These are phyloP conservation scores for Colletotrichum sp. DNA, from an alignment of 2,329 filamentous ascomycete genomes.

Conservation along the genomic window DNA sequence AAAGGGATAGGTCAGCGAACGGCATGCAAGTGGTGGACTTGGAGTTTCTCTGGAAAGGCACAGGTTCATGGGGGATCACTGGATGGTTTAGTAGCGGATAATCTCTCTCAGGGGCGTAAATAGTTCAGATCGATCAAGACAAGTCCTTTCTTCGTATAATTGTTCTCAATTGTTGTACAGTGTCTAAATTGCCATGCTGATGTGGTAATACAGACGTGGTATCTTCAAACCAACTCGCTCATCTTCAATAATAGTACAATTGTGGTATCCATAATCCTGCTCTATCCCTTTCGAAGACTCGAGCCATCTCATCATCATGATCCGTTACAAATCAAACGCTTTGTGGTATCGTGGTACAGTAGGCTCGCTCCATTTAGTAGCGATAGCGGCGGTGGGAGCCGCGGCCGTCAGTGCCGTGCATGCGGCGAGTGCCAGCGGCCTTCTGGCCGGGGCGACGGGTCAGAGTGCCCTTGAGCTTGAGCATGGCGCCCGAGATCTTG, in stretches of 20 bases:
- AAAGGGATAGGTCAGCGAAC: neutral
- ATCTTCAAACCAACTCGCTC: constrained; percentile 6
- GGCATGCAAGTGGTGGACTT: neutral
- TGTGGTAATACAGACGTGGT: constrained; percentile 3
- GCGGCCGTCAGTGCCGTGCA: constrained; percentile 76
- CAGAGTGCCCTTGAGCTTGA: constrained; percentile 74
- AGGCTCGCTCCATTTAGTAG: constrained; percentile 10
- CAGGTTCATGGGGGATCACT: neutral
- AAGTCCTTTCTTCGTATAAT: neutral
- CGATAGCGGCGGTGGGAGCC: constrained; percentile 47
- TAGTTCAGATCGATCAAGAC: neutral
- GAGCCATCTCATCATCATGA: neutral
- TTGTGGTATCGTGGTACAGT: neutral
- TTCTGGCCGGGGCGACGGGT: constrained; percentile 68
- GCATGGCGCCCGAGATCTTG: constrained; percentile 77
- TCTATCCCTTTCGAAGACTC: neutral
- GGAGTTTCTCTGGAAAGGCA: neutral
- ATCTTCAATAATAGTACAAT: constrained; percentile 1
- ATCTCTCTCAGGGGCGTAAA: neutral
- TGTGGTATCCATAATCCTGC: neutral
- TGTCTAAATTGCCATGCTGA: neutral
- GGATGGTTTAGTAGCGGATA: neutral
- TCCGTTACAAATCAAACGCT: neutral
- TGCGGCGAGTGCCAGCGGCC: constrained; percentile 76
- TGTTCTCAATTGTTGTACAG: neutral